Conservation (phyloP, 495 filamentous ascomycete genomes). For the Cercophora samala region DNA sequence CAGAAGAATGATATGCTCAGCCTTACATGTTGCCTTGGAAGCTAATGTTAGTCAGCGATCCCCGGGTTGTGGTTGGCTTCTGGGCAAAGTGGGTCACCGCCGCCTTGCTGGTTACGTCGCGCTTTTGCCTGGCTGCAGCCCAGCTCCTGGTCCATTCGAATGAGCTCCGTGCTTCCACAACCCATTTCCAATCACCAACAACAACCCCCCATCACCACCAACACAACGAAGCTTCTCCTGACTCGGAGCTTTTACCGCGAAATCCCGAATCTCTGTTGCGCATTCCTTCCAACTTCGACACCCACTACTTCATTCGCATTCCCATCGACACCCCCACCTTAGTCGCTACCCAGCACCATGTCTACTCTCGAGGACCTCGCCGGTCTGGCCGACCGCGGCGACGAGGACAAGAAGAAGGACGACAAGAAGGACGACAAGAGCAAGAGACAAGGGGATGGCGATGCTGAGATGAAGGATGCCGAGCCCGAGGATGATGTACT, state of each 20-base stretch:
- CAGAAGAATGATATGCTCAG: background rate
- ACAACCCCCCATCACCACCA: conserved; percentile 19
- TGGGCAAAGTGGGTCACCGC: conserved; percentile 18
- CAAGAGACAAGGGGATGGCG: conserved; percentile 61
- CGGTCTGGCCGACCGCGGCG: conserved; percentile 61
- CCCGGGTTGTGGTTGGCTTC: background rate
- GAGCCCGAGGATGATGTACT: conserved; percentile 71
- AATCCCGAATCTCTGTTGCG: background rate
- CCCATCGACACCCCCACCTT: background rate
- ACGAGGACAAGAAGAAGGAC: conserved; percentile 65
- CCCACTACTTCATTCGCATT: background rate
- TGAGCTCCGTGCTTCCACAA: conserved; percentile 29
- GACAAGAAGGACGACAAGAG: conserved; percentile 71
- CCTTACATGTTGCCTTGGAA: background rate
- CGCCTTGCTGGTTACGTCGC: conserved; percentile 35
- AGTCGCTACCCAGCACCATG: conserved; percentile 26
- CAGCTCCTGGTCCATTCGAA: conserved; percentile 26
- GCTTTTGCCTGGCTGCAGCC: conserved; percentile 37
- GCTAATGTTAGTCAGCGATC: conserved; percentile 16
- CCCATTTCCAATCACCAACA: conserved; percentile 19
- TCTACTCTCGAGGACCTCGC: conserved; percentile 45
- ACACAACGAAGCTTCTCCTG: conserved; percentile 1
- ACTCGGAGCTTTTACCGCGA: background rate
- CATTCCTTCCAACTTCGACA: background rate
- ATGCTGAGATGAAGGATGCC: conserved; percentile 86